Evolutionary conservation across 148 eudicot genomes (phyloP).

Genomic region (Silene conica): DNA sequence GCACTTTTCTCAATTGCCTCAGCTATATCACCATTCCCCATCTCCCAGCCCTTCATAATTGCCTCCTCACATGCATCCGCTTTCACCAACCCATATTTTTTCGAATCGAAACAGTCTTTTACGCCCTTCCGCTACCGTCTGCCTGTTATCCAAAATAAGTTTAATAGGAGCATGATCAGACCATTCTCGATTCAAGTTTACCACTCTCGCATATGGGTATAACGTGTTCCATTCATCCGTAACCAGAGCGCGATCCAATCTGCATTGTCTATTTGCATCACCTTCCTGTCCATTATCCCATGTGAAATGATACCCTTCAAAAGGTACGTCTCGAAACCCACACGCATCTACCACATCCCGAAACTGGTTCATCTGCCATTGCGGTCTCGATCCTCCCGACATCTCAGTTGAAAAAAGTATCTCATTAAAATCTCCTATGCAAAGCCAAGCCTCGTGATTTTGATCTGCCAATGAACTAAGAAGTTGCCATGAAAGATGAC

Average conservation of each 20-base stretch:
- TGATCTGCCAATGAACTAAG: neutral
- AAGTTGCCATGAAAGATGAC: neutral
- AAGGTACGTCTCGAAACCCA: neutral
- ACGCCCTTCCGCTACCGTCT: too few relatives aligned
- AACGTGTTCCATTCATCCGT: neutral
- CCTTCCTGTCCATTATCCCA: slow-evolving; percentile 8
- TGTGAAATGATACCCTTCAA: neutral
- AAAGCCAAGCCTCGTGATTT: neutral
- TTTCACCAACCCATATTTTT: neutral
- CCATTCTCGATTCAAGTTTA: neutral
- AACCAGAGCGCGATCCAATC: neutral
- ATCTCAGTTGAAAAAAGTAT: neutral
- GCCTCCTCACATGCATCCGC: neutral
- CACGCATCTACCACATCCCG: neutral
- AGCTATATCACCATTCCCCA: neutral
- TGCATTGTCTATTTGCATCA: neutral
- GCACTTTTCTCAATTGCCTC: neutral
- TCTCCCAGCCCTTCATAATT: neutral
- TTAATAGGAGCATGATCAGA: neutral
- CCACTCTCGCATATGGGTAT: neutral
- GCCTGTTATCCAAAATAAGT: neutral
- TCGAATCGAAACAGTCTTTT: neutral
- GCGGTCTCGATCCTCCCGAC: neutral
- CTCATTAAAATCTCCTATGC: neutral
- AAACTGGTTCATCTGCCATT: neutral